phyloP scores from a whole-genome alignment of 2,329 filamentous ascomycete genomes.

The Fusarium anguioides region DNA sequence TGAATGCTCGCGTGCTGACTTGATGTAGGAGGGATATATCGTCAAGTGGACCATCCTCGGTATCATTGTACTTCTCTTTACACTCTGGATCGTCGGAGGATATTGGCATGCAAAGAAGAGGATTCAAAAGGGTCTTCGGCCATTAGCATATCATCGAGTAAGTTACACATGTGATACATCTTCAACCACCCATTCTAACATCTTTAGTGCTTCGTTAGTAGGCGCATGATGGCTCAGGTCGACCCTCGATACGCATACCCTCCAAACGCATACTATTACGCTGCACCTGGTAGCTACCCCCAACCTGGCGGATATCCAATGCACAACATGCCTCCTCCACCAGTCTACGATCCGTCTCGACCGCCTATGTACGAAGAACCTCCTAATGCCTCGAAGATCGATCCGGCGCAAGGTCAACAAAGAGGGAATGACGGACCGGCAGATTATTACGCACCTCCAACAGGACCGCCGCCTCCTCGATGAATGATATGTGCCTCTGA shows the following conservation, averaged over 20 bases:
- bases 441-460: constrained; percentile 54
- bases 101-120: constrained; percentile 76
- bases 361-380: constrained; percentile 66
- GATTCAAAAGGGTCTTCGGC: constrained; percentile 71
- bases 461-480: constrained; percentile 57
- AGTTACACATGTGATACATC: constrained; percentile 1
- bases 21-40: constrained; percentile 66
- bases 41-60: constrained; percentile 79
- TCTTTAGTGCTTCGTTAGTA: constrained; percentile 63
- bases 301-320: constrained; percentile 44
- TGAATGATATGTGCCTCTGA: constrained; percentile 7
- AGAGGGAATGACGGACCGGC: constrained; percentile 24
- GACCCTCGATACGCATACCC: constrained; percentile 63
- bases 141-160: constrained; percentile 77
- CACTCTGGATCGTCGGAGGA: constrained; percentile 73
- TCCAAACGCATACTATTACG: constrained; percentile 53
- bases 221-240: constrained; percentile 57
- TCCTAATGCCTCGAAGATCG: constrained; percentile 64
- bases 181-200: constrained; percentile 5
- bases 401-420: constrained; percentile 59
- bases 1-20: constrained; percentile 13
- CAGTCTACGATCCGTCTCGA: constrained; percentile 68
- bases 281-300: constrained; percentile 47
- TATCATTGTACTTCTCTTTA: constrained; percentile 66
- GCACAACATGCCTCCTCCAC: constrained; percentile 60